Evolutionary conservation across 2,329 filamentous ascomycete species (phyloP), one percentile per base, ranked within the genome.

Genomic region (Stachybotrys chlorohalonatus): DNA sequence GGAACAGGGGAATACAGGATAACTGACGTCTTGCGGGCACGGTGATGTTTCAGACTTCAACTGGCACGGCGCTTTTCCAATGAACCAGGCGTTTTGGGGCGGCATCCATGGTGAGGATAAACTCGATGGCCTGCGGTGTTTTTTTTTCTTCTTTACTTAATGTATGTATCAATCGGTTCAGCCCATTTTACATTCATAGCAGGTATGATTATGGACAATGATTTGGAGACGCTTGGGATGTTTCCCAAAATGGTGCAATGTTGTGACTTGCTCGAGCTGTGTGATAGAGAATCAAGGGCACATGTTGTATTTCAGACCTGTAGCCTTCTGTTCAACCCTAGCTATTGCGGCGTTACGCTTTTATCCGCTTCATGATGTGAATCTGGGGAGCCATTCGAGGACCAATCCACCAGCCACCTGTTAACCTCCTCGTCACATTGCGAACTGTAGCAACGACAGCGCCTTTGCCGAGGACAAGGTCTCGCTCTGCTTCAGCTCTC

Each of bases 371-470:
- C 64, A 84, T 62, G 16, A 85, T 73, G 59, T 75, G 68, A 48
- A 85, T 75, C 52, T 73, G 70, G 6, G 81, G 80, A 58, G 74
- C 73, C 80, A 86, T 84, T 59, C 75, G 74, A 30, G 83, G 83
- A 0, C 84, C 84, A 59, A 82, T 59, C 83, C 84, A 87, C 80
- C 82, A 85, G 0, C 84, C 84, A 2, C 82, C 76, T 0, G 81
- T 84, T 6, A 70, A 56, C 31, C 57, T 58, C 56, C 77, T 75
- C 7, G 81, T 73, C 2, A 57, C 51, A 6, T 73, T 67, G 55
- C 75, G 74, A 39, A 76, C 53, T 31, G 59, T 60, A 32, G 65
- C 69, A 15, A 81, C 64, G 0, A 66, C 51, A 39, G 66, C 68
- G 1, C 75, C 81, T 39, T 70, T 70, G 2, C 81, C 80, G 1